Evolutionary conservation across 2,329 filamentous ascomycete species (phyloP), one percentile per base, ranked within the genome.

Genomic region (Cytospora piceicola): DNA sequence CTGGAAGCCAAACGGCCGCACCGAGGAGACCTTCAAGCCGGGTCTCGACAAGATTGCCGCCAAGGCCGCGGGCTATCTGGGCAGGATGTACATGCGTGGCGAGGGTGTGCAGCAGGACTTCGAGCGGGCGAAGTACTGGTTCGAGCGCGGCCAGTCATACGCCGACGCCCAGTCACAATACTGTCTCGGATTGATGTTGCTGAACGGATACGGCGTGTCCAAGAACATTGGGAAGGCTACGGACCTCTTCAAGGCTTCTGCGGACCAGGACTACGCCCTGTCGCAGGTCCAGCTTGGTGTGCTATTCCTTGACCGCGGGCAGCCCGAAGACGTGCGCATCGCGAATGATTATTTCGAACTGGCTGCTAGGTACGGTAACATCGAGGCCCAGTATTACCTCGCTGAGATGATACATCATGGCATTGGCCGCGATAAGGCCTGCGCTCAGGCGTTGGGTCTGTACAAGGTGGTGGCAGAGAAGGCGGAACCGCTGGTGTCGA

Each of bases 331-430:
- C 71, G 80, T 95, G n/a, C 80, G 84, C 6, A 88, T 89, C 0
- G 94, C 94, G 2, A 90, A 88, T 67, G 88, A 90, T 70, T 96
- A 96, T 75, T 97, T 97, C 72, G 93, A 97, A 73, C 83, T 94
- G 57, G 94, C 94, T 6, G 90, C 90, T 51, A 83, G 92, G 29
- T 93, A 93, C 74, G 90, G 90, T 17, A 91, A 93, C 73, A 90
- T 97, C 68, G 93, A 97, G 77, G 91, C 93, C 0, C 92, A 92
- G 74, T 97, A 97, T 78, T 96, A 96, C 75, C 86, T 97, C 4
- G 94, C 92, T 2, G 94, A 97, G 77, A 88, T 97, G 81, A 90
- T 89, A 29, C 87, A 94, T 71, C 86, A 92, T 68, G 93, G 92
- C 0, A 85, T 96, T 34, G 93, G 92, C 6, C 85, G 91, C 42